A percentile compares a stretch with the other conserved stretches of the same genome.
Conservation (phyloP, 768 basidiomycete genomes). For the Rhodotorula paludigena region DNA sequence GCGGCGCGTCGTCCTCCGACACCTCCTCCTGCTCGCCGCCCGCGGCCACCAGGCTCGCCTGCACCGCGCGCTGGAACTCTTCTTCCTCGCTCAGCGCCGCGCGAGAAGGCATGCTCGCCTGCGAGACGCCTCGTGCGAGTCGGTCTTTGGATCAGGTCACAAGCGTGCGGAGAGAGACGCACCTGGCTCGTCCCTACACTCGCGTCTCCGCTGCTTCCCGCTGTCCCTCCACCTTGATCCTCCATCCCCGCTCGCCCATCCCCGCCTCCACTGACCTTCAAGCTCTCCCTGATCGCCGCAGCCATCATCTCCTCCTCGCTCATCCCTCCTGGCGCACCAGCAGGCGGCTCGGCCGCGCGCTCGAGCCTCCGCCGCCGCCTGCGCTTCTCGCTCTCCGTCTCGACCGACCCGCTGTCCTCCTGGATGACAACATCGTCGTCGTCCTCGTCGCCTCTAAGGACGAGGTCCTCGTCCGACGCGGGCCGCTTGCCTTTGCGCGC, state of each 20-base stretch:
- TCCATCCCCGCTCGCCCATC: neutral
- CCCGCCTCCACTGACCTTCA: slow-evolving; percentile 22
- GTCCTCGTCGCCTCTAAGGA: too few species aligned
- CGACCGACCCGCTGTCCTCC: slow-evolving; percentile 3
- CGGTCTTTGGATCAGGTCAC: too few species aligned
- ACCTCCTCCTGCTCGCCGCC: neutral
- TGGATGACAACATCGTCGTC: slow-evolving; percentile 30
- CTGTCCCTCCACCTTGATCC: neutral
- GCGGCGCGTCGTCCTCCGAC: neutral
- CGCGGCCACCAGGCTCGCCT: slow-evolving; percentile 10
- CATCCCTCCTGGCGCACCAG: too few species aligned
- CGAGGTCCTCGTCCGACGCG: neutral
- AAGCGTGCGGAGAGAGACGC: neutral
- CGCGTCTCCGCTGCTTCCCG: neutral
- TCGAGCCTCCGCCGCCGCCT: slow-evolving; percentile 17
- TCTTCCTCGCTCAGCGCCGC: slow-evolving; percentile 18
- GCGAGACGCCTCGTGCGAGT: neutral
- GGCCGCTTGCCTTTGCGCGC: slow-evolving; percentile 10
- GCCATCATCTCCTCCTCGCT: slow-evolving; percentile 38
- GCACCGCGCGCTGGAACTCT: slow-evolving; percentile 19
- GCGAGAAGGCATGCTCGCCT: neutral
- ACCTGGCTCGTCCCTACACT: too few species aligned
- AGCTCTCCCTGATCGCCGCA: slow-evolving; percentile 28
- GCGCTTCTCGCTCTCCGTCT: slow-evolving; percentile 18
- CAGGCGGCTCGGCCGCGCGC: too few species aligned